These are phyloP conservation scores for Xylaria sp. DNA, from an alignment of 2,329 filamentous ascomycete species.

Conservation along the genomic window DNA sequence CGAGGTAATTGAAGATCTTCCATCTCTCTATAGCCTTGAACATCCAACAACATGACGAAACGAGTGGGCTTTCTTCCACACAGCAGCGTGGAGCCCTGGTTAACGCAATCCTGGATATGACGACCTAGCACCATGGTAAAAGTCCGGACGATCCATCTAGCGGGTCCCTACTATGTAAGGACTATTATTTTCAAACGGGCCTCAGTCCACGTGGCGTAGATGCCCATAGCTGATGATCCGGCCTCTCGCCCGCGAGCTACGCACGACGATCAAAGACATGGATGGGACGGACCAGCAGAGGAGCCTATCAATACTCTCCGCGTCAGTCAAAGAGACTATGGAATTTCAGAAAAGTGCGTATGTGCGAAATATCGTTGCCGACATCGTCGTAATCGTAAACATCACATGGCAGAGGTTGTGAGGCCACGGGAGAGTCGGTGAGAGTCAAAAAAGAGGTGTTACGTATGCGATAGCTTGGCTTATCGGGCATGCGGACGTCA, in stretches of 20 bases:
- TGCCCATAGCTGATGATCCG: not conserved
- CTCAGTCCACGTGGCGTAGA: not conserved
- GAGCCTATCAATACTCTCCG: not conserved
- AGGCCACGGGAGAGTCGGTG: slow-evolving; percentile 4
- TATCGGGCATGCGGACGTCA: not conserved
- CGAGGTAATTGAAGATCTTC: not conserved
- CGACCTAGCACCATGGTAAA: not conserved
- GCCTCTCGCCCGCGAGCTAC: not conserved
- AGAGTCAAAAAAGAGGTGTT: slow-evolving; percentile 1
- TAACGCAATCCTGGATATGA: not conserved
- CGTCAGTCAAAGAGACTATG: too few relatives aligned
- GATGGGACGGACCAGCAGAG: not conserved
- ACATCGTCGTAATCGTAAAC: slow-evolving; percentile 8
- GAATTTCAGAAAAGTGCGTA: not conserved
- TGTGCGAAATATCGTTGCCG: not conserved
- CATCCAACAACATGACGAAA: not conserved
- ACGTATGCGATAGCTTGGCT: not conserved
- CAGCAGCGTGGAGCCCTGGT: not conserved
- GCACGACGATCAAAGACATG: not conserved
- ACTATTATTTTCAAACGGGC: not conserved
- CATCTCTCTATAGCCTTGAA: not conserved
- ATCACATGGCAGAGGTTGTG: not conserved
- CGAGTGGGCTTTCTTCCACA: not conserved
- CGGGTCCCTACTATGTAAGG: too few relatives aligned
- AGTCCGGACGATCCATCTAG: not conserved